A percentile compares a stretch with the other conserved stretches of the same genome.
Evolutionary conservation across 164 flowering plant species (phyloP).

Genomic region (Aristolochia fimbriata): DNA sequence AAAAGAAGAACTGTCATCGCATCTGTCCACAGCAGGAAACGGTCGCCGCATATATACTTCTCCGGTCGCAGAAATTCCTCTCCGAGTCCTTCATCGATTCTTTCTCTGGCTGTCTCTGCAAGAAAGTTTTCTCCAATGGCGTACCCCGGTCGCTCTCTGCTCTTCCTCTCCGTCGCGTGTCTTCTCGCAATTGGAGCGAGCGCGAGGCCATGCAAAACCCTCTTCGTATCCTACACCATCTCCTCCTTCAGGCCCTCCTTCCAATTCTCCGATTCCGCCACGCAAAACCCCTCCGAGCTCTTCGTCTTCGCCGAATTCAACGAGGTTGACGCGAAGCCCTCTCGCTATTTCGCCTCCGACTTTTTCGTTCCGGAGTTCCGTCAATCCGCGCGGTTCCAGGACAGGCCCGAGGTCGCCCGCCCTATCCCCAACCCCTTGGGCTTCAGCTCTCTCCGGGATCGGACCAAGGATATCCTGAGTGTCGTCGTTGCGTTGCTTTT

Average conservation of each 20-base stretch:
- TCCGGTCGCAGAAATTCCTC: too few species aligned
- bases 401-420: neutral
- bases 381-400: neutral
- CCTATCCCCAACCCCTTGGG: slow-evolving; percentile 4
- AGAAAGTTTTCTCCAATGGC: slow-evolving; percentile 11
- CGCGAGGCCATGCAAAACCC: slow-evolving; percentile 46
- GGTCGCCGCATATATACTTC: too few species aligned
- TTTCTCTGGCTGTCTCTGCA: too few species aligned
- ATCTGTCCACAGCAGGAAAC: too few species aligned
- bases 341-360: neutral
- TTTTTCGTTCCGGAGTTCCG: too few species aligned
- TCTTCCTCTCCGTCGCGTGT: slow-evolving; percentile 7
- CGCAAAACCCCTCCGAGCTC: slow-evolving; percentile 6
- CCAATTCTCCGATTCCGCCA: slow-evolving; percentile 1
- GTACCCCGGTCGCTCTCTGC: neutral
- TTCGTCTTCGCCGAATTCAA: slow-evolving; percentile 12
- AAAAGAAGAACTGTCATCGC: too few species aligned
- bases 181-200: slow-evolving; percentile 15
- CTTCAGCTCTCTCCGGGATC: slow-evolving; percentile 26
- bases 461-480: slow-evolving; percentile 38
- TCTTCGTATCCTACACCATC: slow-evolving; percentile 31
- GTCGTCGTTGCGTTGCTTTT: slow-evolving; percentile 39
- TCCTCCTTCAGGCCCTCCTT: slow-evolving; percentile 15
- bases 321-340: slow-evolving; percentile 7
- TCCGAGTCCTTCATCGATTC: too few species aligned